Evolutionary conservation across 2,329 filamentous ascomycete genomes (phyloP), one percentile per base, ranked within the genome.

Genomic region (Aspergillus bombycis): DNA sequence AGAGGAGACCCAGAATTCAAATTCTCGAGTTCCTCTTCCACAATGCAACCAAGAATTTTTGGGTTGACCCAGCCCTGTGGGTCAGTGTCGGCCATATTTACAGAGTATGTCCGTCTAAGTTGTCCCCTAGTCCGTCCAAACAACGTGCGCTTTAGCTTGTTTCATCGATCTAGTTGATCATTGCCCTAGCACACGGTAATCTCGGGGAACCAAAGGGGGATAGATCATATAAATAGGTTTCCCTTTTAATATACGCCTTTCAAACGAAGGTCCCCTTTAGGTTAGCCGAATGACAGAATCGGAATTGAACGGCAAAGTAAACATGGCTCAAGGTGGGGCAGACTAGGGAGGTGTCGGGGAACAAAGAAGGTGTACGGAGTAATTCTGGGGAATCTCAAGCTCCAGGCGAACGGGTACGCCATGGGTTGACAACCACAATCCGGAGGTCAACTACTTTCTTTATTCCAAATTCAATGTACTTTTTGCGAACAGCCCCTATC

Each of bases 61-160:
- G 7, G 21, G 4, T 34, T 53, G 50, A 53, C 50, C 50, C 52
- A 54, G 52, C 52, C 32, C 52, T 54, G 52, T 54, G 52, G 52
- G 52, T 9, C 52, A 10, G 6, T n/a, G 2, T 54, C 52, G 34
- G 21, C 28, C 52, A 36, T 38, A 9, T 48, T 23, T 48, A 23
- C 43, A n/a, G 4, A 23, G n/a, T 23, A 21, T 23, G 43, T 8
- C 9, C 23, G 19, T 26, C 52, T 26, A 32, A n/a, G 45, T 1
- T 48, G 14, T 38, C 52, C 52, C 32, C 32, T 23, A 4, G 32
- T 36, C 30, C 26, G 26, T 52, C 48, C 12, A 26, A 30, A 52
- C 48, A 52, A 52, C 48, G 16, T 52, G 48, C 16, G 14, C 26
- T 52, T 32, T 52, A 52, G 48, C 26, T 52, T 52, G 48, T 52